Evolutionary conservation across 441 rosid species (phyloP).

Genomic region (Flueggea neowawraea): DNA sequence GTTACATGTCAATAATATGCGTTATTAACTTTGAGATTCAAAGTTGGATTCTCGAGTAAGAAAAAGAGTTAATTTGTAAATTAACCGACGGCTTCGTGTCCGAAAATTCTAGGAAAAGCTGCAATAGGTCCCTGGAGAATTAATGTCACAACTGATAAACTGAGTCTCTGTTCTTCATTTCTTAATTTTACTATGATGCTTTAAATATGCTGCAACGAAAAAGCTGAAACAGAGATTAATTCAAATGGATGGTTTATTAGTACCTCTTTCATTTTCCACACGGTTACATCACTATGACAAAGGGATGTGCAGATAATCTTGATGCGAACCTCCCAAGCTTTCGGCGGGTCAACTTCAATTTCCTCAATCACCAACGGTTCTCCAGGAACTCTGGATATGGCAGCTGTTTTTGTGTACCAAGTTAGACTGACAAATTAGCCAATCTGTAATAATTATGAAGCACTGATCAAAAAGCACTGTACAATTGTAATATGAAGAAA

Average conservation of each 20-base stretch:
- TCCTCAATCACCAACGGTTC: constrained; percentile 56
- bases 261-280: constrained; percentile 44
- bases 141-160: neutral
- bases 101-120: constrained; percentile 52
- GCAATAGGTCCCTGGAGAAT: constrained; percentile 35
- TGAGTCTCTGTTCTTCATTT: no score
- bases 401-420: constrained; percentile 30
- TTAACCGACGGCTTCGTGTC: constrained; percentile 77
- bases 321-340: constrained; percentile 66
- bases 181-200: no score
- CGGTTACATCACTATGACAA: constrained; percentile 53
- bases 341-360: constrained; percentile 71
- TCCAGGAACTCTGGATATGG: constrained; percentile 52
- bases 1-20: neutral
- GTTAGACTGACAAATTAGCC: neutral
- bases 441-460: neutral
- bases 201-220: no score
- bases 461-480: neutral
- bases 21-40: neutral
- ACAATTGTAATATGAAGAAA: neutral
- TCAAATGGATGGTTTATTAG: neutral
- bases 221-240: neutral
- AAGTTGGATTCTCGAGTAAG: no score
- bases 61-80: no score
- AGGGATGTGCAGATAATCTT: constrained; percentile 69